Percentiles rank a stretch among this genome's conserved stretches.
Conservation (phyloP, 805 yeast genomes). For the Torulaspora franciscae region DNA sequence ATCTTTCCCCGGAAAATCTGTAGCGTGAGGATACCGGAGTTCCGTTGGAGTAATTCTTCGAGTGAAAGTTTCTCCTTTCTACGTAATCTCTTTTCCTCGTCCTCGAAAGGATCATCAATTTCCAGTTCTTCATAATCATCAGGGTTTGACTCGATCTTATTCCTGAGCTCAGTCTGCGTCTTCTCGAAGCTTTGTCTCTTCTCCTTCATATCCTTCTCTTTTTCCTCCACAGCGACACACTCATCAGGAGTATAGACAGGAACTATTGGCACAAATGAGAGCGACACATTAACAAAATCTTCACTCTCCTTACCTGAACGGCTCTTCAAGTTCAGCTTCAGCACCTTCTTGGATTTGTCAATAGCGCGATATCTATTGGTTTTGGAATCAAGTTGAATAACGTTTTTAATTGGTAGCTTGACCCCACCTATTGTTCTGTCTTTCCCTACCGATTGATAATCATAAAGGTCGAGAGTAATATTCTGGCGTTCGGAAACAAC, state of each 20-base stretch:
- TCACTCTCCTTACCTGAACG: conserved; percentile 41
- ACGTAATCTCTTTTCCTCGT: conserved; percentile 27
- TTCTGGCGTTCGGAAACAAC: conserved; percentile 56
- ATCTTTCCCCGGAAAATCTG: conserved; percentile 49
- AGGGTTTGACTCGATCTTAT: conserved; percentile 53
- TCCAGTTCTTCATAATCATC: conserved; percentile 60
- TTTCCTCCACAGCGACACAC: conserved; percentile 42
- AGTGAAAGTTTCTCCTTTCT: conserved; percentile 46
- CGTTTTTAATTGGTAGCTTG: conserved; percentile 45
- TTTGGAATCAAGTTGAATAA: conserved; percentile 38
- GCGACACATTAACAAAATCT: conserved; percentile 50
- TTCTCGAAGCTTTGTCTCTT: conserved; percentile 38
- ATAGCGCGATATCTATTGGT: conserved; percentile 45
- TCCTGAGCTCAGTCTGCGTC: conserved; percentile 47
- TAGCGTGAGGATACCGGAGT: conserved; percentile 60
- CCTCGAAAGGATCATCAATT: conserved; percentile 41
- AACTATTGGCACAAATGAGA: conserved; percentile 60
- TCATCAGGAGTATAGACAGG: conserved; percentile 61
- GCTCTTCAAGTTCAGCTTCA: conserved; percentile 33
- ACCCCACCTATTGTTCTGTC: conserved; percentile 63
- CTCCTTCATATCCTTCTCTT: conserved; percentile 38
- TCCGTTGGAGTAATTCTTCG: conserved; percentile 45
- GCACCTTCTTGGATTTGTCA: conserved; percentile 47
- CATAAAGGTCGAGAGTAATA: conserved; percentile 55
- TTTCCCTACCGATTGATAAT: conserved; percentile 57